Evolutionary conservation across 352 stramenopile genomes (phyloP).

Genomic region (Phytophthora fragariae): DNA sequence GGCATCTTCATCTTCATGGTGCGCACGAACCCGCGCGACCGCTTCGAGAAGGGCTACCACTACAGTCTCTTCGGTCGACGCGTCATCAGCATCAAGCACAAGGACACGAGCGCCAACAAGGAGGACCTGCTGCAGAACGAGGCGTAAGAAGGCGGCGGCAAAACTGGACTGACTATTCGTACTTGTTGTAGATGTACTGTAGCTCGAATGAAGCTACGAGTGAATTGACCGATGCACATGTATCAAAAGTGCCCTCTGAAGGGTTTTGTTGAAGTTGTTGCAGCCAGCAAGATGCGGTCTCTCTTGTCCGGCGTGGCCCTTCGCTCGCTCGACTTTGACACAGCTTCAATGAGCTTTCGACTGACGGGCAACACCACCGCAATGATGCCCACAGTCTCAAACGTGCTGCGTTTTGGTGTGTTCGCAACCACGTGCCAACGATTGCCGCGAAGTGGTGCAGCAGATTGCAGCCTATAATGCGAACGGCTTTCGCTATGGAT

Average conservation of each 20-base stretch:
- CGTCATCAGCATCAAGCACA: conserved; percentile 71
- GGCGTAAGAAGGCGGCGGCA: conserved; percentile 11
- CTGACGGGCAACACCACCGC: not conserved
- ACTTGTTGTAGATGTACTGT: conserved; percentile 4
- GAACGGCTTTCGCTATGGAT: not conserved
- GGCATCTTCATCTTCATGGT: conserved; percentile 73
- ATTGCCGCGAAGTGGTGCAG: not conserved
- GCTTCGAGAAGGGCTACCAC: conserved; percentile 76
- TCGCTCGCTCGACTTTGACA: conserved; percentile 7
- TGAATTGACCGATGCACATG: not conserved
- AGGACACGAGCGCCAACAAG: conserved; percentile 40
- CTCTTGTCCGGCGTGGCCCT: conserved; percentile 14
- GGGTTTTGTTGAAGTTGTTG: conserved; percentile 11
- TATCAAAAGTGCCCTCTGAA: not conserved
- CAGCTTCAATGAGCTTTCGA: conserved; percentile 11
- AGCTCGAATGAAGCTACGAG: not conserved
- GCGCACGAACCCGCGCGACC: conserved; percentile 72
- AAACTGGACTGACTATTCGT: conserved; percentile 15
- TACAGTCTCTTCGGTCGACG: conserved; percentile 69
- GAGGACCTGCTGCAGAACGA: conserved; percentile 32
- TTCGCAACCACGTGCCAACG: conserved; percentile 14
- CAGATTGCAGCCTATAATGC: not conserved
- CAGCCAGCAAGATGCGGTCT: not conserved
- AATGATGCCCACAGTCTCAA: not conserved
- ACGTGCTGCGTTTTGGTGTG: not conserved